Evolutionary conservation across 306 rosid species (phyloP).

Genomic region (Cotoneaster glaucophyllus): DNA sequence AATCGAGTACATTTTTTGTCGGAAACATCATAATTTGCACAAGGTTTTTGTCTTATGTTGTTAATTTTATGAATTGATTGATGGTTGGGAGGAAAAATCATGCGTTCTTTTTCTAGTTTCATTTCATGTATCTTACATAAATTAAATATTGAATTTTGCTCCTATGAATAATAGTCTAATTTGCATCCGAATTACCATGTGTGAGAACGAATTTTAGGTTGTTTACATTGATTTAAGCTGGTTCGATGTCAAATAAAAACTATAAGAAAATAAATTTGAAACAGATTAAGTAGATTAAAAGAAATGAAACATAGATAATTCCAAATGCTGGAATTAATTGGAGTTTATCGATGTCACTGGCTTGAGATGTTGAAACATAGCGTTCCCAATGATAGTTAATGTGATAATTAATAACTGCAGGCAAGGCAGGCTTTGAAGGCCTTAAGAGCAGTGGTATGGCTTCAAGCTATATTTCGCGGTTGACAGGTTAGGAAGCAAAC

Average conservation of each 20-base stretch:
- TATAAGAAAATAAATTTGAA: background rate
- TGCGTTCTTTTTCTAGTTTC: no score
- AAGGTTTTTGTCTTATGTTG: background rate
- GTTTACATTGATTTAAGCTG: background rate
- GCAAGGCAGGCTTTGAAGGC: slow-evolving; percentile 86
- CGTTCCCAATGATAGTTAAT: background rate
- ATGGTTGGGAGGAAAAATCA: no score
- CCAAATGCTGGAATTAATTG: background rate
- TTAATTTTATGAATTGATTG: background rate
- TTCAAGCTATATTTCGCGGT: slow-evolving; percentile 90
- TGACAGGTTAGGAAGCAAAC: slow-evolving; percentile 83
- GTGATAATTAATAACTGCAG: slow-evolving; percentile 22
- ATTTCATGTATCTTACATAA: no score
- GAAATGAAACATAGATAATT: background rate
- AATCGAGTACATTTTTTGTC: background rate
- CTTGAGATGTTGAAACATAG: background rate
- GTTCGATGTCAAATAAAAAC: background rate
- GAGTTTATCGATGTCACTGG: background rate
- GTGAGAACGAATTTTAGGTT: background rate
- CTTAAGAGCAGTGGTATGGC: slow-evolving; percentile 74
- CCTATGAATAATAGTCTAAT: no score
- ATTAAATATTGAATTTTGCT: no score
- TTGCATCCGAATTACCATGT: no score
- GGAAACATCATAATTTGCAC: background rate
- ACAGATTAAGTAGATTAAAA: background rate